Base-by-base conservation (phyloP, 202 grass and related monocot species). In the Digitaria exilis region DNA sequence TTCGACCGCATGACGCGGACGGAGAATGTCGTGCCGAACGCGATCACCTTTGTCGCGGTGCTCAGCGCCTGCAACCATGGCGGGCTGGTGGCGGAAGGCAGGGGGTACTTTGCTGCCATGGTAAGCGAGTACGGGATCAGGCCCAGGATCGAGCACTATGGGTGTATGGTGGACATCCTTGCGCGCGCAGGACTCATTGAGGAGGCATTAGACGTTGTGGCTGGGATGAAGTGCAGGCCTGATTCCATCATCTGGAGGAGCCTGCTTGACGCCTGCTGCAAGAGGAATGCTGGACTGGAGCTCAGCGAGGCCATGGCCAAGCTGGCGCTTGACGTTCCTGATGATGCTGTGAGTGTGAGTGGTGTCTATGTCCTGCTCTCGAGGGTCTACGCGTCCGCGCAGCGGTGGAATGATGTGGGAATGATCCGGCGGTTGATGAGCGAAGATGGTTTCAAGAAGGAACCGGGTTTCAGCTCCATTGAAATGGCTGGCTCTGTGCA, bases 181-280 rank as follows among this genome's bases (percentile, higher is more conserved):
- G 96, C 93, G 44, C 85, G 92, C 5, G 91, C 90, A 9, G 96
- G 96, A 2, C 80, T 79, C 85, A 88, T 98, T 6, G 83, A 88
- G 54, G 96, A 93, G 55, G 90, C 96, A 0, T 87, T 98, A 6
- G 80, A 90, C 21, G 73, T 92, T 0, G 85, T 98, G 50, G 78
- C 89, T 0, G 67, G 70, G 34, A 96, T 98, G 93, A 83, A 77
- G 9, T 90, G 87, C 80, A 83, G 72, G 10, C 93, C 91, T 0
- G 96, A 96, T 15, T 93, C 90, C 29, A 74, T 98, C 61, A 98
- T 98, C 67, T 98, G 93, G 96, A 77, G 89, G 84, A 95, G 96
- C 75, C 83, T 98, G 6, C 87, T 98, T 6, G 96, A 95, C 0
- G 93, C 96, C 0, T 98, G 93, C 80, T 90, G 89, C 77, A 98